Evolutionary conservation across 2,329 filamentous ascomycete genomes (phyloP), one percentile per base, ranked within the genome.

Genomic region (Arthrobotrys megalospora): DNA sequence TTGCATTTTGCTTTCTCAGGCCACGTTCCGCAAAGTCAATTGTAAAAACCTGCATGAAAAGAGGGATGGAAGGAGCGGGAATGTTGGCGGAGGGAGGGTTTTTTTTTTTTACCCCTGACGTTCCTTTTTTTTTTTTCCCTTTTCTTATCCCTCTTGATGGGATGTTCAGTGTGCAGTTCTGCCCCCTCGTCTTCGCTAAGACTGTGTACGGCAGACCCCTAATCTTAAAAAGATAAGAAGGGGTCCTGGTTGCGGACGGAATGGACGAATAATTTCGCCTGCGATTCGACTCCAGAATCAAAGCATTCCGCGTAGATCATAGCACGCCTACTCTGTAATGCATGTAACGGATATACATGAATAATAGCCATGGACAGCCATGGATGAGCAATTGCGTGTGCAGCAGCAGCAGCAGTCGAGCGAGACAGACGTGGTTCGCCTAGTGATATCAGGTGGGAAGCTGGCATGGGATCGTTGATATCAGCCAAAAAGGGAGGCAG

Each of bases 31-130:
- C 19, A 58, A 55, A 53, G 65, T 38, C 38, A 68, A 68, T 53
- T 60, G n/a, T n/a, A 60, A n/a, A 43, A 50, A 50, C 11, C 24
- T 63, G 58, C 52, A 58, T 38, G 52, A 53, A 48, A 48, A 48
- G 45, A 48, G 45, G 45, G n/a, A 34, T 32, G n/a, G 32, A 12
- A 16, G 19, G 19, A 60, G 24, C 36, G 16, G 34, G 55, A 43
- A 60, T 43, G 36, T 60, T 60, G 34, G 36, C 14, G 6, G 55
- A 60, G 55, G 36, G 45, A 28, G 24, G 24, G 24, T 28, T 47
- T 38, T 67, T 76, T 67, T 67, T 65, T 67, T 53, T 67, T 68
- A 71, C 75, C 75, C 75, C 75, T 78, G 75, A 78, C 53, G 62
- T 78, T 78, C 47, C 75, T 78, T 78, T 58, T 78, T 75, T 21